Conservation (phyloP, 176 grass and related monocot species). For the Oryza brachyantha region DNA sequence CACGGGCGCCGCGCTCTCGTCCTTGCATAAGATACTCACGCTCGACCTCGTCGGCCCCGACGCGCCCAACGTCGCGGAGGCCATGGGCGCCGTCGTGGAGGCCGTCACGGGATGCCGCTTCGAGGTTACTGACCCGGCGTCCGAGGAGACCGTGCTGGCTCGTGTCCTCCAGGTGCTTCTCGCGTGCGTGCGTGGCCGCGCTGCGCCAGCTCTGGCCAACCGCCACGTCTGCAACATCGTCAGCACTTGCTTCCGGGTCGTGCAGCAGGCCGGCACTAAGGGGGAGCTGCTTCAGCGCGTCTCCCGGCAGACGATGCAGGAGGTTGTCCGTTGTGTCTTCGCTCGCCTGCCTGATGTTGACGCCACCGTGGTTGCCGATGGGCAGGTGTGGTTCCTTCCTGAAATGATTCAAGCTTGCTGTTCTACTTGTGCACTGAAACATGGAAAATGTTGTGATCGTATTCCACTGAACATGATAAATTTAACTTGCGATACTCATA, state of each 20-base stretch:
- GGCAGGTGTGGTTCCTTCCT: constrained; percentile 28
- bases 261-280: constrained; percentile 97
- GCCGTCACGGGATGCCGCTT: constrained; percentile 86
- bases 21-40: constrained; percentile 85
- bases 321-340: constrained; percentile 82
- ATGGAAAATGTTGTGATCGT: not conserved
- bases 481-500: constrained; percentile 13
- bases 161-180: constrained; percentile 90
- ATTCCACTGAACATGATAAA: not conserved
- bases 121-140: constrained; percentile 91
- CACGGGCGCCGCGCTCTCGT: constrained; percentile 82
- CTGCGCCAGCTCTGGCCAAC: constrained; percentile 58
- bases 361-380: not conserved
- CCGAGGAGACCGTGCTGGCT: constrained; percentile 88
- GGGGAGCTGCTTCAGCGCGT: constrained; percentile 93
- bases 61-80: constrained; percentile 37
- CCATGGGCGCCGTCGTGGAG: constrained; percentile 77
- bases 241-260: constrained; percentile 92
- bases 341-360: constrained; percentile 52
- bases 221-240: constrained; percentile 86
- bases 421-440: not conserved
- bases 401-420: not conserved
- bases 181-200: constrained; percentile 64
- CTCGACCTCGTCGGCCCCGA: constrained; percentile 58
- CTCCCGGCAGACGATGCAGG: constrained; percentile 97